A percentile compares a stretch with the other conserved stretches of the same genome.
phyloP scores from a whole-genome alignment of 345 rosid species.

The Acer negundo region DNA sequence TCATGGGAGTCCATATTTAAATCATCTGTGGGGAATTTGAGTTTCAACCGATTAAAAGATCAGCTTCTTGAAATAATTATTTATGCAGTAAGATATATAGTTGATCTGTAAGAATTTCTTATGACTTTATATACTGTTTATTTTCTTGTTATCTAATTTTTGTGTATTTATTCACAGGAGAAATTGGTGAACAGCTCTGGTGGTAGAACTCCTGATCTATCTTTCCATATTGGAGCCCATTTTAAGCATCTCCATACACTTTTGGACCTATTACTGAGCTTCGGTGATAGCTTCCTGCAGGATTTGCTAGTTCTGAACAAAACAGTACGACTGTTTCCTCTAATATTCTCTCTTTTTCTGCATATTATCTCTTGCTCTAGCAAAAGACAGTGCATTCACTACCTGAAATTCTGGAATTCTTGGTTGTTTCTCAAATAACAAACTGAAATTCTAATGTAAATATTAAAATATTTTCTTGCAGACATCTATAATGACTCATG shows the following conservation, averaged over 20 bases:
- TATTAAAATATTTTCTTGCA: slow-evolving; percentile 32
- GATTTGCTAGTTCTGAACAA: slow-evolving; percentile 70
- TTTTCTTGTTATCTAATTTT: slow-evolving; percentile 20
- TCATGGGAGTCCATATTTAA: slow-evolving; percentile 67
- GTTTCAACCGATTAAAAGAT: slow-evolving; percentile 48
- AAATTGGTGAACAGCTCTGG: slow-evolving; percentile 46
- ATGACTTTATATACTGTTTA: slow-evolving; percentile 13
- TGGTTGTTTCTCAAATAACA: not conserved
- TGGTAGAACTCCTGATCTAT: slow-evolving; percentile 26
- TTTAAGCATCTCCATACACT: slow-evolving; percentile 50
- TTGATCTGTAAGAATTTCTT: not conserved
- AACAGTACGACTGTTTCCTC: slow-evolving; percentile 47
- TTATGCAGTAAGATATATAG: slow-evolving; percentile 52
- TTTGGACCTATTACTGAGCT: slow-evolving; percentile 58
- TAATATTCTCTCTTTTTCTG: not conserved
- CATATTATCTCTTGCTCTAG: no score
- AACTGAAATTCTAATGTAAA: slow-evolving; percentile 10
- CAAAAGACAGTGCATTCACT: no score
- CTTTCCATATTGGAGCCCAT: slow-evolving; percentile 44
- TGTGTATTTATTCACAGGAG: slow-evolving; percentile 58
- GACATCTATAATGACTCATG: slow-evolving; percentile 74
- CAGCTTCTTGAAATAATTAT: slow-evolving; percentile 48
- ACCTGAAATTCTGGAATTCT: not conserved
- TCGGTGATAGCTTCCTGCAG: slow-evolving; percentile 58
- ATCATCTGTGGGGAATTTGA: slow-evolving; percentile 46